phyloP scores from a whole-genome alignment of 108 stramenopile species.

The Pseudonitzschia delicatissima region DNA sequence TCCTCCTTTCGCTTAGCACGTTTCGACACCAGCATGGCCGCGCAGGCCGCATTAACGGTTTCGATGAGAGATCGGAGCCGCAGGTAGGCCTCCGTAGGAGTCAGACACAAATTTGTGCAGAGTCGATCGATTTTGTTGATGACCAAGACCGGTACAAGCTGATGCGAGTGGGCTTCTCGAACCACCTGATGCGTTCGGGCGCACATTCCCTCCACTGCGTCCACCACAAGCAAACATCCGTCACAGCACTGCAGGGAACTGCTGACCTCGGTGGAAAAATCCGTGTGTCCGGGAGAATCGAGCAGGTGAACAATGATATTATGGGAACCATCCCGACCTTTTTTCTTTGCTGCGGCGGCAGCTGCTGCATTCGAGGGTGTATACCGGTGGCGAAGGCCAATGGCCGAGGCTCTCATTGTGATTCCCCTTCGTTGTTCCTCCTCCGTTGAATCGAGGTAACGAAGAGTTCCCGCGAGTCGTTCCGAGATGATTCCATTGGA shows the following conservation, averaged over 20 bases:
- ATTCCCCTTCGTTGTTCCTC: slow-evolving; percentile 98
- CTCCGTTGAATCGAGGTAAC: slow-evolving; percentile 80
- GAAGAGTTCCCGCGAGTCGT: slow-evolving; percentile 81
- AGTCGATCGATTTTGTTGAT: slow-evolving; percentile 94
- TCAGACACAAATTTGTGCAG: slow-evolving; percentile 70
- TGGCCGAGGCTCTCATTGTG: slow-evolving; percentile 94
- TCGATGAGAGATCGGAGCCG: slow-evolving; percentile 89
- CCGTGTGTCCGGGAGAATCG: slow-evolving; percentile 98
- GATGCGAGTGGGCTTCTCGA: slow-evolving; percentile 87
- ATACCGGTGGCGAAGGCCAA: slow-evolving; percentile 75
- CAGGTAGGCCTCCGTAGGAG: slow-evolving; percentile 86
- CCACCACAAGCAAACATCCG: slow-evolving; percentile 92
- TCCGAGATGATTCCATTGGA: slow-evolving; percentile 84
- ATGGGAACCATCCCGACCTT: not conserved
- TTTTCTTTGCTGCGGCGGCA: slow-evolving; percentile 2
- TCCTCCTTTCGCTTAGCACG: slow-evolving; percentile 12
- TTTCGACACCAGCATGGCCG: slow-evolving; percentile 64
- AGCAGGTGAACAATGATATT: slow-evolving; percentile 87
- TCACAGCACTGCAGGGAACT: slow-evolving; percentile 93
- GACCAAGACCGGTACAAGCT: slow-evolving; percentile 88
- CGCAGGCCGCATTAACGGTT: slow-evolving; percentile 89
- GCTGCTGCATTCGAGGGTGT: slow-evolving; percentile 8
- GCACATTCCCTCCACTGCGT: slow-evolving; percentile 95
- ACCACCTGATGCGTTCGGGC: slow-evolving; percentile 95
- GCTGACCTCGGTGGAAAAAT: slow-evolving; percentile 94